Percentiles rank a stretch among this genome's conserved stretches.
Evolutionary conservation across 2,329 filamentous ascomycete genomes (phyloP).

Genomic region (Sporothrix pseudoabietina): DNA sequence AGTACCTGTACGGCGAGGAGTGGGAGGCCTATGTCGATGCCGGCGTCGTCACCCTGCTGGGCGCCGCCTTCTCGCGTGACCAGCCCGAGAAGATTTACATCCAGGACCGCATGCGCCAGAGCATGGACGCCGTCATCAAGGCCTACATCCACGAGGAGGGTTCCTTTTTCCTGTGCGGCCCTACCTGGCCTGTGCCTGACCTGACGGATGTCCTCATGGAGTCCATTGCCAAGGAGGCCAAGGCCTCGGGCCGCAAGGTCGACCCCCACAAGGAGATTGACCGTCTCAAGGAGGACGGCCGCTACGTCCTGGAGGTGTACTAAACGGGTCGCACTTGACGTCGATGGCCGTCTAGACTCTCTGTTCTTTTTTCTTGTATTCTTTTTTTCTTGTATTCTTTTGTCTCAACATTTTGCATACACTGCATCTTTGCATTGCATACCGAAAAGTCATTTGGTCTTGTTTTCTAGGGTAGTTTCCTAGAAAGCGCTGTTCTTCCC

Average conservation of each 20-base stretch:
- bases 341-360: not conserved
- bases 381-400: not conserved
- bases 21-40: slow-evolving; percentile 98
- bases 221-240: slow-evolving; percentile 77
- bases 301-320: slow-evolving; percentile 97
- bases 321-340: slow-evolving; percentile 65
- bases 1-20: slow-evolving; percentile 98
- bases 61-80: slow-evolving; percentile 92
- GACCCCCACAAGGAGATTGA: slow-evolving; percentile 91
- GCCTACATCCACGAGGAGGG: slow-evolving; percentile 87
- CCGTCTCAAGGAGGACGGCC: slow-evolving; percentile 88
- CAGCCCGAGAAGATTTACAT: slow-evolving; percentile 99
- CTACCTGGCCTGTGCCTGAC: slow-evolving; percentile 97
- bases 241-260: slow-evolving; percentile 72
- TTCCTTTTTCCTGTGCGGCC: slow-evolving; percentile 94
- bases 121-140: slow-evolving; percentile 75
- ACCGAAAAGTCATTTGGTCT: not conserved
- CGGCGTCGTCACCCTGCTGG: slow-evolving; percentile 90
- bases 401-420: not conserved
- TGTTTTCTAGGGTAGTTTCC: not conserved
- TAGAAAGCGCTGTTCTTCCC: not conserved
- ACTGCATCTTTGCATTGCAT: slow-evolving; percentile 6
- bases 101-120: slow-evolving; percentile 95
- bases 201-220: slow-evolving; percentile 93
- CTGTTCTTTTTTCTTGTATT: not conserved